Conservation (phyloP, 2,329 filamentous ascomycete genomes). For the Nakataea oryzae region DNA sequence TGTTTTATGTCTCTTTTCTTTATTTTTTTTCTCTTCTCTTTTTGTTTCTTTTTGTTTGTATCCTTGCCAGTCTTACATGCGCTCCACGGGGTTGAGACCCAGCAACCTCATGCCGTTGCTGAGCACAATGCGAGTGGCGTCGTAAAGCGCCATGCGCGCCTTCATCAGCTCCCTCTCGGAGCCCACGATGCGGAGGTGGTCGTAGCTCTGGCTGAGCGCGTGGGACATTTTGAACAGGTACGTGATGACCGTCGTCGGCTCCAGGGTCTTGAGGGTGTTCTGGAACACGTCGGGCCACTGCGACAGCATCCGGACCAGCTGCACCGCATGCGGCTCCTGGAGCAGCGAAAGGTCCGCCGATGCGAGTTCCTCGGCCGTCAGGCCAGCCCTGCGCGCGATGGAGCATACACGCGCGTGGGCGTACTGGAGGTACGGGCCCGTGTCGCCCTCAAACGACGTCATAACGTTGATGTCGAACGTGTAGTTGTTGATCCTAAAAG, state of each 20-base stretch:
- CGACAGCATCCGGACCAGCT: slow-evolving; percentile 65
- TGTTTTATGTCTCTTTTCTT: neutral
- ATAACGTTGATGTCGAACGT: slow-evolving; percentile 72
- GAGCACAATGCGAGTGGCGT: slow-evolving; percentile 63
- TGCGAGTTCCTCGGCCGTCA: slow-evolving; percentile 46
- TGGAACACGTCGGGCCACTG: slow-evolving; percentile 79
- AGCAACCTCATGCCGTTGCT: slow-evolving; percentile 76
- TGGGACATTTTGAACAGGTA: slow-evolving; percentile 87
- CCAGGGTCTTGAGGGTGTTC: slow-evolving; percentile 76
- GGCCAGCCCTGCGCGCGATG: slow-evolving; percentile 45
- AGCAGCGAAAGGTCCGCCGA: slow-evolving; percentile 58
- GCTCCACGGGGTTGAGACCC: slow-evolving; percentile 67
- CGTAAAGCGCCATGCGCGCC: slow-evolving; percentile 69
- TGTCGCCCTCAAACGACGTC: slow-evolving; percentile 78
- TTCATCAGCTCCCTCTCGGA: slow-evolving; percentile 61
- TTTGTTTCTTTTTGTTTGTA: neutral
- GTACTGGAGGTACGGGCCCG: slow-evolving; percentile 77
- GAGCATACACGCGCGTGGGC: slow-evolving; percentile 64
- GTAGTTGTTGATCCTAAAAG: slow-evolving; percentile 49
- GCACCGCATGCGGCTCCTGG: slow-evolving; percentile 59
- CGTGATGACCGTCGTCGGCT: slow-evolving; percentile 41
- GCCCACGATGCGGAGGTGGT: slow-evolving; percentile 72
- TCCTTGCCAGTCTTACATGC: slow-evolving; percentile 19
- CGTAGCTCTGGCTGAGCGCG: slow-evolving; percentile 68
- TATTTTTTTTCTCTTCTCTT: neutral